Conservation (phyloP, 345 rosid species). For the Bretschneidera sinensis region DNA sequence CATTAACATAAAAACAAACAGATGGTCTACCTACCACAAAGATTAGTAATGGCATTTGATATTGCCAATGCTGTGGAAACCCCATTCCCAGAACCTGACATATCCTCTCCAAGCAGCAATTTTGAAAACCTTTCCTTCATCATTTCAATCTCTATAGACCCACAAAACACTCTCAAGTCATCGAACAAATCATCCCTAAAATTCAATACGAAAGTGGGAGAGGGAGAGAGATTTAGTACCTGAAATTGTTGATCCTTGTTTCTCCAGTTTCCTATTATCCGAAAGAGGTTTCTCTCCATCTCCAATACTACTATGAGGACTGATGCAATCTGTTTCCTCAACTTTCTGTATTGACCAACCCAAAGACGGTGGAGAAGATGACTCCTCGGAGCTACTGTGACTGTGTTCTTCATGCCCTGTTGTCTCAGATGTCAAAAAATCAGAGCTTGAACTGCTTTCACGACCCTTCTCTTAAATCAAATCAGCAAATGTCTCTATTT, state of each 20-base stretch:
- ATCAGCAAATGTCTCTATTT: slow-evolving; percentile 41
- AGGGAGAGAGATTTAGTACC: slow-evolving; percentile 34
- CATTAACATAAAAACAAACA: not conserved
- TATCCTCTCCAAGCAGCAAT: slow-evolving; percentile 93
- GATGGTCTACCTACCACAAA: slow-evolving; percentile 57
- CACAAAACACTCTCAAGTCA: slow-evolving; percentile 12
- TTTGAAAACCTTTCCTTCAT: slow-evolving; percentile 98
- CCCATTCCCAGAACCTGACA: slow-evolving; percentile 99
- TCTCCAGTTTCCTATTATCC: slow-evolving; percentile 33
- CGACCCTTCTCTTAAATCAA: slow-evolving; percentile 46
- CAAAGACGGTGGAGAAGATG: slow-evolving; percentile 51
- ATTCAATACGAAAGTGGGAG: slow-evolving; percentile 8
- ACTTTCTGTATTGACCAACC: slow-evolving; percentile 40
- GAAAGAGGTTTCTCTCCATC: slow-evolving; percentile 29
- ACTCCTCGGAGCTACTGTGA: slow-evolving; percentile 58
- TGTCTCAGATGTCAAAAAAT: slow-evolving; percentile 56
- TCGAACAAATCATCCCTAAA: slow-evolving; percentile 9
- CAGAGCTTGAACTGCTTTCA: slow-evolving; percentile 80
- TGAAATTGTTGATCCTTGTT: slow-evolving; percentile 47
- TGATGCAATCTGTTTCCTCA: slow-evolving; percentile 42
- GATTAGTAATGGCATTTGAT: slow-evolving; percentile 95
- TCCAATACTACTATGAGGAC: slow-evolving; percentile 25
- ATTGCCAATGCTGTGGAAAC: slow-evolving; percentile 90
- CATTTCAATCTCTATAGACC: slow-evolving; percentile 69
- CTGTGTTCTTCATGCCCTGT: slow-evolving; percentile 56